Evolutionary conservation across 78 protist species (phyloP).

Genomic region (Acrasis kona): DNA sequence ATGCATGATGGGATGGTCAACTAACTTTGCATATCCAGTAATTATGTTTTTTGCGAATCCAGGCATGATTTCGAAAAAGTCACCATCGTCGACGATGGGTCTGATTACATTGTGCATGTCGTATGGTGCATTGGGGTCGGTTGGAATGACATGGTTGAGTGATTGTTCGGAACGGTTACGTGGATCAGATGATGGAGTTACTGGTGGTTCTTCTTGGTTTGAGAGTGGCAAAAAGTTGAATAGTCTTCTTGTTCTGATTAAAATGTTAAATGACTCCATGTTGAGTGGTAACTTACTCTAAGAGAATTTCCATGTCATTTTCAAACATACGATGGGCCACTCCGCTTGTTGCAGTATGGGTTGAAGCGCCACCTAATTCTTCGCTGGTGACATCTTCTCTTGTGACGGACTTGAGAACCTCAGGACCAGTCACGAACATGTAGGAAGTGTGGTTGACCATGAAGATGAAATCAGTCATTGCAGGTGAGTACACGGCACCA

Average conservation of each 20-base stretch:
- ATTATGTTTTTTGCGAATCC: conserved; percentile 86
- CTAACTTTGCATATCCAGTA: conserved; percentile 82
- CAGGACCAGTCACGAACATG: conserved; percentile 97
- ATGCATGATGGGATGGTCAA: too few relatives aligned
- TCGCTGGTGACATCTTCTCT: conserved; percentile 76
- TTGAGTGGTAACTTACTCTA: too few relatives aligned
- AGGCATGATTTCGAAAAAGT: conserved; percentile 87
- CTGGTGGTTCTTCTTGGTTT: conserved; percentile 59
- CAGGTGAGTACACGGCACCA: conserved; percentile 96
- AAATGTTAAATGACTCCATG: too few relatives aligned
- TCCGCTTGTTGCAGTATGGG: conserved; percentile 78
- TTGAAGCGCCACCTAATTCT: conserved; percentile 90
- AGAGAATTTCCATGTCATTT: conserved; percentile 88
- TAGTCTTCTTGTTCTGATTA: conserved; percentile 54
- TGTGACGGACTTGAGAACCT: conserved; percentile 89
- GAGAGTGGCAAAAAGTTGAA: conserved; percentile 63
- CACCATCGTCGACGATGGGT: conserved; percentile 73
- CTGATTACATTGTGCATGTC: conserved; percentile 86
- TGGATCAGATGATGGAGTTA: conserved; percentile 39
- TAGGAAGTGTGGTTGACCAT: conserved; percentile 87
- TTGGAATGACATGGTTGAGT: conserved; percentile 50
- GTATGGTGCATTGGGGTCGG: conserved; percentile 82
- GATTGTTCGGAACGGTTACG: conserved; percentile 20
- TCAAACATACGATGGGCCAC: conserved; percentile 80
- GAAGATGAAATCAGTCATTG: conserved; percentile 90